Conservation (phyloP, 164 flowering plant genomes). For the Berberis vulgaris region DNA sequence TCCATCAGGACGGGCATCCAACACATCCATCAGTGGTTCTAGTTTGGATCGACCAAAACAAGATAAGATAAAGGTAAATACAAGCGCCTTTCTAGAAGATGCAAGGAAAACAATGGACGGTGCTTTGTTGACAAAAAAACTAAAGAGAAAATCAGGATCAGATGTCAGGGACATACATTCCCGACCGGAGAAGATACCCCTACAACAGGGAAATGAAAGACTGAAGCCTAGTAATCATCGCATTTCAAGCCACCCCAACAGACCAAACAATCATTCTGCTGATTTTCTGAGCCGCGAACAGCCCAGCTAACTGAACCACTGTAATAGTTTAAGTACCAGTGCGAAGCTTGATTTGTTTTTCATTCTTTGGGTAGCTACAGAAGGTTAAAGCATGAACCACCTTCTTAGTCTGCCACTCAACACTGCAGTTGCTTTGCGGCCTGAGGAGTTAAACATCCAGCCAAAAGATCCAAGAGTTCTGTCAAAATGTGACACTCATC, state of each 20-base stretch:
- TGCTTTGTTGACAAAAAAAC: conserved; percentile 31
- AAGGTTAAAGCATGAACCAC: no score
- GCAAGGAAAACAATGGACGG: conserved; percentile 19
- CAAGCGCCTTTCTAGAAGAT: conserved; percentile 20
- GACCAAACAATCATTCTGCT: conserved; percentile 11
- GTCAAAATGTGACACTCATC: no score
- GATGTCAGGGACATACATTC: conserved; percentile 9
- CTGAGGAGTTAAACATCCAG: no score
- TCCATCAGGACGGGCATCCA: conserved; percentile 13
- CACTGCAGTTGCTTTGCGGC: no score
- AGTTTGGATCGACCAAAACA: conserved; percentile 30
- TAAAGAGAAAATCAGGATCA: conserved; percentile 36
- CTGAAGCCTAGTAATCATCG: conserved; percentile 27
- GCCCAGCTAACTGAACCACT: conserved; percentile 14
- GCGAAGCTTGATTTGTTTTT: no score
- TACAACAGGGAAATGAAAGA: conserved; percentile 25
- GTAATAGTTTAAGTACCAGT: no score
- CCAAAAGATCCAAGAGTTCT: no score
- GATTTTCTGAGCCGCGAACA: conserved; percentile 20
- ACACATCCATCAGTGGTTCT: conserved; percentile 19
- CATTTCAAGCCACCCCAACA: background rate
- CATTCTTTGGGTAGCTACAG: no score
- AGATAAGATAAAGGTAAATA: conserved; percentile 34
- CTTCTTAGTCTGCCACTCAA: no score
- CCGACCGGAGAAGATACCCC: no score